Conservation (phyloP, 2,329 filamentous ascomycete genomes). For the Xylogone sp. region DNA sequence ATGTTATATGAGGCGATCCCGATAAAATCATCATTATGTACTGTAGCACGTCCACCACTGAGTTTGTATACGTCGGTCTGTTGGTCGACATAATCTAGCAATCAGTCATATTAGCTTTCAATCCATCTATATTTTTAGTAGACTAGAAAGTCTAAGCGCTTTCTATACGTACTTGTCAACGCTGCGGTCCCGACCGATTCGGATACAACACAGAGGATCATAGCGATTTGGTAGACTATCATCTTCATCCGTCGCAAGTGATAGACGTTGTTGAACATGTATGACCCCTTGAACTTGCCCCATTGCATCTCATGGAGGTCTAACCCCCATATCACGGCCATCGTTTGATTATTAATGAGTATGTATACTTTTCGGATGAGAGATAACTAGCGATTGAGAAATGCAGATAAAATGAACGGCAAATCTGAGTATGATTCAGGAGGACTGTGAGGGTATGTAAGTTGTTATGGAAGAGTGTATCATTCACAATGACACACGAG, state of each 20-base stretch:
- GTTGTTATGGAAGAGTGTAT: no score
- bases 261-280: slow-evolving; percentile 54
- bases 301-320: slow-evolving; percentile 54
- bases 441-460: no score
- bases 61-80: slow-evolving; percentile 41
- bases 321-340: slow-evolving; percentile 53
- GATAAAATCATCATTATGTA: slow-evolving; percentile 53
- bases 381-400: no score
- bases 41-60: slow-evolving; percentile 32
- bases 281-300: slow-evolving; percentile 51
- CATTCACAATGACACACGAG: no score
- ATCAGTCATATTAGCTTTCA: not conserved
- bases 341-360: no score
- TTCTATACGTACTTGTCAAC: slow-evolving; percentile 42
- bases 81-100: slow-evolving; percentile 49
- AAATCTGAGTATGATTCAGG: no score
- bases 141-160: not conserved
- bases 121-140: not conserved
- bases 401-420: no score
- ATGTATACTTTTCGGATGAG: no score
- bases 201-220: slow-evolving; percentile 53
- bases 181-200: slow-evolving; percentile 54
- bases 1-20: slow-evolving; percentile 55
- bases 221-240: slow-evolving; percentile 55
- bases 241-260: slow-evolving; percentile 55